Evolutionary conservation across 306 rosid species (phyloP).

Genomic region (Castanospermum australe): DNA sequence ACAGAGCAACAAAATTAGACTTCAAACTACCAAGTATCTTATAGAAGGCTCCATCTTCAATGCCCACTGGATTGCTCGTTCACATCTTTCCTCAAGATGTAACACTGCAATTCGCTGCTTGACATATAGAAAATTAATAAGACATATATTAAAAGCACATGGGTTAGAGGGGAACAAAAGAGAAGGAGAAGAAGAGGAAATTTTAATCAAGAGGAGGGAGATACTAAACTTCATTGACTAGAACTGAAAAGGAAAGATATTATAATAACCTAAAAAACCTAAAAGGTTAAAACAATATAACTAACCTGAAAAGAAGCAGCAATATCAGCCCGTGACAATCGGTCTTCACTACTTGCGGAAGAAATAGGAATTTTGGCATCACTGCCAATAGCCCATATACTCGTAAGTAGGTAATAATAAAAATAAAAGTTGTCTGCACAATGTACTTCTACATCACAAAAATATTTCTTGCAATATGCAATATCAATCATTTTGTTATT

Average conservation of each 20-base stretch:
- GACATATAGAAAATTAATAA: not conserved
- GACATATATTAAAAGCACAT: not conserved
- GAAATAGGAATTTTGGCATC: slow-evolving; percentile 75
- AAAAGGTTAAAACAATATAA: slow-evolving; percentile 17
- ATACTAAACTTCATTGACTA: slow-evolving; percentile 12
- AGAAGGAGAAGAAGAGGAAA: not conserved
- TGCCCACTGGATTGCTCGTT: slow-evolving; percentile 94
- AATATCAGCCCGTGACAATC: slow-evolving; percentile 81
- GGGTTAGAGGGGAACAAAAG: not conserved
- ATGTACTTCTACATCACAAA: not conserved
- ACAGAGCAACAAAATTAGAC: slow-evolving; percentile 8
- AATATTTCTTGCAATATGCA: not conserved
- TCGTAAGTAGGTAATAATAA: slow-evolving; percentile 26
- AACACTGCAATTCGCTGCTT: slow-evolving; percentile 83
- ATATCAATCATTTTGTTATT: slow-evolving; percentile 4
- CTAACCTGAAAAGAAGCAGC: slow-evolving; percentile 98
- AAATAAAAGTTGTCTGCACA: not conserved
- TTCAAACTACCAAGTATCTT: slow-evolving; percentile 62
- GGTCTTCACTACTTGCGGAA: slow-evolving; percentile 65
- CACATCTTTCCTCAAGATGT: slow-evolving; percentile 94
- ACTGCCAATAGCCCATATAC: slow-evolving; percentile 44
- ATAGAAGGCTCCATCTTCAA: slow-evolving; percentile 89
- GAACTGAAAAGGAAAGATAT: not conserved
- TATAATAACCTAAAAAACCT: not conserved
- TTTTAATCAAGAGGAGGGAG: not conserved